phyloP scores from a whole-genome alignment of 1,139 yeast genomes.

The Yamadazyma triangularis region DNA sequence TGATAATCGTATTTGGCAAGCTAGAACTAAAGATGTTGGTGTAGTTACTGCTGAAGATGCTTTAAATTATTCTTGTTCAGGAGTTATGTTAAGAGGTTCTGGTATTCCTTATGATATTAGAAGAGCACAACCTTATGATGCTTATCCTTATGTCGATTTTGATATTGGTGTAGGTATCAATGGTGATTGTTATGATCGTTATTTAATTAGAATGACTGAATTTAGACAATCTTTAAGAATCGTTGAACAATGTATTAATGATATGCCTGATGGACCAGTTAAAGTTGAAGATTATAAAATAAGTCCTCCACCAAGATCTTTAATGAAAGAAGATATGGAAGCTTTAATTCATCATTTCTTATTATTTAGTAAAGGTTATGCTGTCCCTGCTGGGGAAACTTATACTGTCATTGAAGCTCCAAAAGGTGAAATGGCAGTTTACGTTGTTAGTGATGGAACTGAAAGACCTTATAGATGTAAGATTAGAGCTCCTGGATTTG shows the following conservation, averaged over 20 bases:
- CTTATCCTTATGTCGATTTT: constrained; percentile 80
- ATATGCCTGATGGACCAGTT: constrained; percentile 91
- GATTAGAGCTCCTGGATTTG: constrained; percentile 91
- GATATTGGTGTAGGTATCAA: constrained; percentile 82
- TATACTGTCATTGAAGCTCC: constrained; percentile 93
- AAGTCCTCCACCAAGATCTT: constrained; percentile 73
- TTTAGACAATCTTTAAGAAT: constrained; percentile 88
- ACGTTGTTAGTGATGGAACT: constrained; percentile 82
- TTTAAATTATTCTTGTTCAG: constrained; percentile 72
- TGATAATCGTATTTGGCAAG: constrained; percentile 91
- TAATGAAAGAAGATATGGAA: constrained; percentile 93
- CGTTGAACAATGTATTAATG: constrained; percentile 84
- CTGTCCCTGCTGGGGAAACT: constrained; percentile 89
- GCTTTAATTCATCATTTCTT: constrained; percentile 86
- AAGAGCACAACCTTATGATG: constrained; percentile 87
- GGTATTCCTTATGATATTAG: constrained; percentile 87
- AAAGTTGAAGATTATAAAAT: constrained; percentile 89
- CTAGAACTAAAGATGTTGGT: constrained; percentile 80
- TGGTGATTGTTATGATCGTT: constrained; percentile 92
- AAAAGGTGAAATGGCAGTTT: constrained; percentile 94
- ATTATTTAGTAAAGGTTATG: constrained; percentile 82
- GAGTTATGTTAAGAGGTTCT: constrained; percentile 89
- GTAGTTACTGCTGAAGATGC: constrained; percentile 84
- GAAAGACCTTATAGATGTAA: constrained; percentile 92
- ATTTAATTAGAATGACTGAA: constrained; percentile 84